Conservation (phyloP, 176 grass and related monocot species). For the Poa annua region DNA sequence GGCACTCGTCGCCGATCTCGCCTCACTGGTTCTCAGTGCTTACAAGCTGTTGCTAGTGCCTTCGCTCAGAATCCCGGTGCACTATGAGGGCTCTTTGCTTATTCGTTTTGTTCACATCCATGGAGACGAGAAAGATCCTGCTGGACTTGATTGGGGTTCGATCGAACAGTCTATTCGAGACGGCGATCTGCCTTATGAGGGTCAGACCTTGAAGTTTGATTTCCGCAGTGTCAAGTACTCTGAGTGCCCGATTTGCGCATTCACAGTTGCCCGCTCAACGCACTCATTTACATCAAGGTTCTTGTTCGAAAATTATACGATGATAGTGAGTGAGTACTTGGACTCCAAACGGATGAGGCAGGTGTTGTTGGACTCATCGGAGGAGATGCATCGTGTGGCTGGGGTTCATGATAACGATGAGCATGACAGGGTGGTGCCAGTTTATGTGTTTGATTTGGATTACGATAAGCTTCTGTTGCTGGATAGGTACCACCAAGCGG, state of each 20-base stretch:
- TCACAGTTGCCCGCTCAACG: slow-evolving; percentile 65
- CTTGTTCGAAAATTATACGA: slow-evolving; percentile 93
- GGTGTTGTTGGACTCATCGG: slow-evolving; percentile 73
- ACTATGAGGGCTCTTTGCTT: slow-evolving; percentile 70
- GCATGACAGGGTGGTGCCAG: slow-evolving; percentile 66
- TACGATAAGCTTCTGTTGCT: slow-evolving; percentile 77
- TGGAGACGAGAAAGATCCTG: slow-evolving; percentile 60
- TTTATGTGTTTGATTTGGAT: slow-evolving; percentile 96
- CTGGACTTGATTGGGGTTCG: slow-evolving; percentile 68
- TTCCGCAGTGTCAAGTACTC: slow-evolving; percentile 58
- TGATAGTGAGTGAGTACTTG: slow-evolving; percentile 89
- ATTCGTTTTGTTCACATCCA: slow-evolving; percentile 89
- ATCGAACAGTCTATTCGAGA: slow-evolving; percentile 73
- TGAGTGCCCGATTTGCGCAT: slow-evolving; percentile 80
- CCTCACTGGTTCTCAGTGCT: slow-evolving; percentile 72
- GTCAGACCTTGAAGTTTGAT: slow-evolving; percentile 68
- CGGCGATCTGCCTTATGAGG: slow-evolving; percentile 59
- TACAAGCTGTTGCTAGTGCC: slow-evolving; percentile 77
- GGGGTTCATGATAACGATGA: slow-evolving; percentile 60
- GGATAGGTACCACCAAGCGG: slow-evolving; percentile 80
- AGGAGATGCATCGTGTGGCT: slow-evolving; percentile 65
- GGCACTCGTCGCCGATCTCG: slow-evolving; percentile 63
- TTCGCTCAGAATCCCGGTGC: slow-evolving; percentile 87
- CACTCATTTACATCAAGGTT: slow-evolving; percentile 83
- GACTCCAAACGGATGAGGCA: slow-evolving; percentile 92